Evolutionary conservation across 2,329 filamentous ascomycete genomes (phyloP).

Genomic region (Teratosphaeria pseudoeucalypti): DNA sequence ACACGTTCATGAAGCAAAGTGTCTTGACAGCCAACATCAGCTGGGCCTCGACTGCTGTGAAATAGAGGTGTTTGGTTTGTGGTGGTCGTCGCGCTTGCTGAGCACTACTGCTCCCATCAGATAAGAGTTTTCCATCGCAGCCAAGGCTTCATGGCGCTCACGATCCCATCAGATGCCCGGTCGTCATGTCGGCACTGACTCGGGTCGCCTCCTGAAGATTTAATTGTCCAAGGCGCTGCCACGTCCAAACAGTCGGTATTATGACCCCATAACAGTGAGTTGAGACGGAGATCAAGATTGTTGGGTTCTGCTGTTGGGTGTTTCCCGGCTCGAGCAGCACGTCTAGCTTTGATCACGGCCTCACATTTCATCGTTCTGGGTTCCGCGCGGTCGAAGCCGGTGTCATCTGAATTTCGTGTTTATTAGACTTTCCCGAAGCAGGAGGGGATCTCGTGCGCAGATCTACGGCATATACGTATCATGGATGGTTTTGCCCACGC

Average conservation of each 20-base stretch:
- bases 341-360: too few relatives aligned
- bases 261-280: neutral
- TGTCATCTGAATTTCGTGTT: neutral
- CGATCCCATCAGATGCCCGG: too few relatives aligned
- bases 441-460: neutral
- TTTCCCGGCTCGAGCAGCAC: neutral
- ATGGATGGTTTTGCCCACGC: neutral
- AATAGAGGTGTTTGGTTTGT: neutral
- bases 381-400: too few relatives aligned
- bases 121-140: neutral
- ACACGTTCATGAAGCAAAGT: neutral
- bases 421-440: neutral
- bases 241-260: neutral
- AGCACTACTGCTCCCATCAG: neutral
- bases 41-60: neutral
- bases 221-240: neutral
- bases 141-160: neutral
- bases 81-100: too few relatives aligned
- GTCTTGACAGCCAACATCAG: neutral
- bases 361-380: too few relatives aligned
- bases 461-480: too few relatives aligned
- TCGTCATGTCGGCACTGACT: neutral
- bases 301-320: neutral
- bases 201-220: neutral
- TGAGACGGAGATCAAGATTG: neutral